Evolutionary conservation across 202 grass and related monocot genomes (phyloP), one percentile per base, ranked within the genome.

Genomic region (Zizania palustris): DNA sequence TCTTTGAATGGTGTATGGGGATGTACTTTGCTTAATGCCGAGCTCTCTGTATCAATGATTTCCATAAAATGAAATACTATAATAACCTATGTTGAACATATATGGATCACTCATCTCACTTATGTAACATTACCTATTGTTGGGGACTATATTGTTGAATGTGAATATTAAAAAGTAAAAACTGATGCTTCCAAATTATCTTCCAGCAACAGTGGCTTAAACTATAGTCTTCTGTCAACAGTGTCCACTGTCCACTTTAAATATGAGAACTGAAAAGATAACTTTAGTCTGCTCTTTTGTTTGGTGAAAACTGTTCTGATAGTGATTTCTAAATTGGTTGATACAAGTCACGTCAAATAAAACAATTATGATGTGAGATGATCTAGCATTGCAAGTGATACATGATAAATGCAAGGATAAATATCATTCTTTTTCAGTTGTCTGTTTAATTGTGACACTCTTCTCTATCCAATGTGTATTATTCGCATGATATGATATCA

Each of bases 401-500:
- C 67, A 12, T 67, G 67, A 63, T 81, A 61, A 20, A 68, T 28
- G 2, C 5, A 40, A 63, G 9, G 56, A 49, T 42, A 71, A 69
- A 42, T 64, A 54, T 7, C 50, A 22, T 71, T 63, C n/a, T 78
- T 69, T 48, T 34, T 46, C 0, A 20, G 22, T 19, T 1, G 68
- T 73, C 4, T 42, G 14, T 81, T 58, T 65, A 34, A 67, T 15
- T 59, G 3, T 71, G 79, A 72, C 43, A 72, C 4, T 41, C 21
- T 34, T 58, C n/a, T 73, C 41, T 65, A n/a, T 55, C 45, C 59
- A 54, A 20, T 7, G 35, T 82, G 40, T 72, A 50, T 63, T 75
- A 43, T 76, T 40, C 11, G 67, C 60, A 56, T 79, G 60, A 68
- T 80, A 19, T 81, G 45, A 45, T 60, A 33, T 73, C 74, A 37